Evolutionary conservation across 1,284 basidiomycete genomes (phyloP).

Genomic region (Ganoderma leucocontextum): DNA sequence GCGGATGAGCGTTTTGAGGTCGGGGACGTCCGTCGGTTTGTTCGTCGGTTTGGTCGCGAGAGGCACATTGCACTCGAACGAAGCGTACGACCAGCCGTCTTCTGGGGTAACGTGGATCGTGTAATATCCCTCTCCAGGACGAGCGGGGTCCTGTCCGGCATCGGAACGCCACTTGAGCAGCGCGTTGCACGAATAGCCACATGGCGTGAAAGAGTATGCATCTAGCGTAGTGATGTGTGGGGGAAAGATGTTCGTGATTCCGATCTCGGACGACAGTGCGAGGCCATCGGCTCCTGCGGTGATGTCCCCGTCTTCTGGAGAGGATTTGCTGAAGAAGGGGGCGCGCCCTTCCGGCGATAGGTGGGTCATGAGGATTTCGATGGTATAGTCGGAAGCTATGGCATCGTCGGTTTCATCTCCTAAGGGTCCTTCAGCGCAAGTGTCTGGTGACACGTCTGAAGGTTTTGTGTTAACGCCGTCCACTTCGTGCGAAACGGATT

Average conservation of each 20-base stretch:
- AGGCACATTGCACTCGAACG: slow-evolving; percentile 98
- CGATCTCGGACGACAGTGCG: slow-evolving; percentile 77
- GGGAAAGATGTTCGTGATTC: slow-evolving; percentile 88
- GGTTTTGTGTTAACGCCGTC: slow-evolving; percentile 18
- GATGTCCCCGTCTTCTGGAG: slow-evolving; percentile 41
- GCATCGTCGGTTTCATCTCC: slow-evolving; percentile 40
- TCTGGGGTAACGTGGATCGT: slow-evolving; percentile 99
- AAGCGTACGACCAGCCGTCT: slow-evolving; percentile 96
- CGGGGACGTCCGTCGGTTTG: slow-evolving; percentile 61
- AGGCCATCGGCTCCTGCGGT: slow-evolving; percentile 72
- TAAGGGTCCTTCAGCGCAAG: slow-evolving; percentile 16
- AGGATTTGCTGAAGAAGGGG: slow-evolving; percentile 76
- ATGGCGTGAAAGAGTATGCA: slow-evolving; percentile 94
- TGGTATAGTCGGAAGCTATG: slow-evolving; percentile 81
- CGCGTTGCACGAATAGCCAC: slow-evolving; percentile 97
- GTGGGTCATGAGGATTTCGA: slow-evolving; percentile 98
- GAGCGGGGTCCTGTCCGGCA: slow-evolving; percentile 33
- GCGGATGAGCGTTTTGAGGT: slow-evolving; percentile 82
- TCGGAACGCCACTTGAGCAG: slow-evolving; percentile 71
- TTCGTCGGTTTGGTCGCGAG: slow-evolving; percentile 55
- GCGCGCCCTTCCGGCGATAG: slow-evolving; percentile 80
- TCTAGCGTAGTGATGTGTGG: slow-evolving; percentile 84
- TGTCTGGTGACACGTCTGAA: slow-evolving; percentile 16
- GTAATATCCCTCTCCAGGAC: slow-evolving; percentile 87
- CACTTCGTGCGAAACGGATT: slow-evolving; percentile 29